Conservation (phyloP, 192 early-diverging fungal genomes). For the Coemansia sp. region DNA sequence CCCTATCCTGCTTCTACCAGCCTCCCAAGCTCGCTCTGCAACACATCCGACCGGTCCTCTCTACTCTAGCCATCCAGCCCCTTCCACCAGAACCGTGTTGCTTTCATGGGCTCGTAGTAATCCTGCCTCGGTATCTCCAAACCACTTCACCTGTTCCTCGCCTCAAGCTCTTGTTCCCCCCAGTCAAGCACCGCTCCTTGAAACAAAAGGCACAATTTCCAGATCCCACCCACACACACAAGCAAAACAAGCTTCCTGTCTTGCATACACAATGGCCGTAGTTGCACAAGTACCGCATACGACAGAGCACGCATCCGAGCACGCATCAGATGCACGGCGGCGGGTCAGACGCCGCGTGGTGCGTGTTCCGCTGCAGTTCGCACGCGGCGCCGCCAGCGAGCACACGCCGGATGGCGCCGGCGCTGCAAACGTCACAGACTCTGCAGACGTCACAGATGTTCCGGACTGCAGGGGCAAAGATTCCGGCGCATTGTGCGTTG, state of each 20-base stretch:
- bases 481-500: too few species aligned
- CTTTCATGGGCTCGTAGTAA: constrained; percentile 15
- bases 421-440: not conserved
- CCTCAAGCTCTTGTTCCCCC: not conserved
- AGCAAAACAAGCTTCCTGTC: too few species aligned
- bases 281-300: not conserved
- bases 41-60: not conserved
- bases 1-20: not conserved
- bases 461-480: too few species aligned
- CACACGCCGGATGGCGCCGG: not conserved
- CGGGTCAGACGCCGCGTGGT: not conserved
- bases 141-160: not conserved
- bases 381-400: not conserved
- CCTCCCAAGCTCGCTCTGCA: too few species aligned
- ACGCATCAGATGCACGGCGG: not conserved
- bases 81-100: not conserved
- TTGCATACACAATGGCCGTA: not conserved
- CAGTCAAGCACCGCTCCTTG: not conserved
- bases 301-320: not conserved
- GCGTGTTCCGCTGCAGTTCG: constrained; percentile 1
- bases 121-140: not conserved
- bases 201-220: not conserved
- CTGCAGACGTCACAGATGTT: too few species aligned
- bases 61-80: not conserved
- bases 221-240: not conserved